Evolutionary conservation across 352 stramenopile genomes (phyloP).

Genomic region (Phytophthora melonis): DNA sequence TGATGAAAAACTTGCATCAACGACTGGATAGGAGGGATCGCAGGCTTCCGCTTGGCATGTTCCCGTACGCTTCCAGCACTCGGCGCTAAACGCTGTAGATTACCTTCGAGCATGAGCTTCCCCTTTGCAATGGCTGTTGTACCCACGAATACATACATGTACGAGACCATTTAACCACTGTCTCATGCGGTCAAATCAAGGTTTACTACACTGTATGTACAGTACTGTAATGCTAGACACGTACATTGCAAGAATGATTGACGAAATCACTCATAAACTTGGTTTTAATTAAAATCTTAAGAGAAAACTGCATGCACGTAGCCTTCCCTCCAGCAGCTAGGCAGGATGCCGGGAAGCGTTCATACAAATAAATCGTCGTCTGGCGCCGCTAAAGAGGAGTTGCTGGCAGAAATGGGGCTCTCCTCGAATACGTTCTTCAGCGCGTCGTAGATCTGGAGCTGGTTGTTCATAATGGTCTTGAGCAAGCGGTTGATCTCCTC

Average conservation of each 20-base stretch:
- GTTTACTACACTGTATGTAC: background rate
- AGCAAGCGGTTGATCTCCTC: conserved; percentile 38
- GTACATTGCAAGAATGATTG: background rate
- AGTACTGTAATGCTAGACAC: background rate
- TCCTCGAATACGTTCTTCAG: conserved; percentile 25
- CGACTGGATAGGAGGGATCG: too few species aligned
- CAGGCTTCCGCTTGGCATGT: too few species aligned
- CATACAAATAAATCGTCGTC: background rate
- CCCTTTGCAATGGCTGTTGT: too few species aligned
- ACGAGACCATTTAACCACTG: background rate
- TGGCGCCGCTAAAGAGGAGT: background rate
- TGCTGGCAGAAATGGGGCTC: background rate
- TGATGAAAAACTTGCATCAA: too few species aligned
- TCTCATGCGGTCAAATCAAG: background rate
- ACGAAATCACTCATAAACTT: background rate
- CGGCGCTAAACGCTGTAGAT: too few species aligned
- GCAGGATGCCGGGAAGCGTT: too few species aligned
- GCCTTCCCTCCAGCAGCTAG: too few species aligned
- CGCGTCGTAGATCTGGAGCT: conserved; percentile 17
- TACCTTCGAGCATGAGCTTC: too few species aligned
- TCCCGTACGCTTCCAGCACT: too few species aligned
- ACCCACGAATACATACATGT: too few species aligned
- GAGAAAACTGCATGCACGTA: too few species aligned
- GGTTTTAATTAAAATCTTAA: too few species aligned
- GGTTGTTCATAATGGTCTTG: conserved; percentile 32